Percentiles rank a stretch among this genome's conserved stretches.
Conservation (phyloP, 306 rosid genomes). For the Cicer judaicum region DNA sequence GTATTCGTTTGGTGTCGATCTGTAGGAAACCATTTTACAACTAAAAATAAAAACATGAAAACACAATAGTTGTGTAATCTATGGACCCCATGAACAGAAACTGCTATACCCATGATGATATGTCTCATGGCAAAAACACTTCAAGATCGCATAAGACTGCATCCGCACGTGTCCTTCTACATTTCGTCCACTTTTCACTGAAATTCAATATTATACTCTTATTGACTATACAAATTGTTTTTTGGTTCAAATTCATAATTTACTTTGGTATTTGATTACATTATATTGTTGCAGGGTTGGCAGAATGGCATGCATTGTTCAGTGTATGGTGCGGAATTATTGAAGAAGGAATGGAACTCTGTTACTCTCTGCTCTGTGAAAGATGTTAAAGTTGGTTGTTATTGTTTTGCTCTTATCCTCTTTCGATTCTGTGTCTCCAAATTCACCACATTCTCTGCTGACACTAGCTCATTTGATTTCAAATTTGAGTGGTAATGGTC, state of each 20-base stretch:
- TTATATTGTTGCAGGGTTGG: conserved; percentile 52
- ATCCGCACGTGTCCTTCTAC: conserved; percentile 56
- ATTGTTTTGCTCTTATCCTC: conserved; percentile 42
- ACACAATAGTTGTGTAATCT: conserved; percentile 19
- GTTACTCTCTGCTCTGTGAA: conserved; percentile 42
- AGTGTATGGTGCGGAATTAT: conserved; percentile 43
- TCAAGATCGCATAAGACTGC: conserved; percentile 50
- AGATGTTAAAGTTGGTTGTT: conserved; percentile 42
- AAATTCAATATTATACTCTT: conserved; percentile 45
- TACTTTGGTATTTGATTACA: conserved; percentile 21
- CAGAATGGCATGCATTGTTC: conserved; percentile 72
- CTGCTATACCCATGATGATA: conserved; percentile 67
- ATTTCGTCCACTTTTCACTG: conserved; percentile 53
- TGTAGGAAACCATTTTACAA: not conserved
- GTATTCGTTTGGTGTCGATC: not conserved
- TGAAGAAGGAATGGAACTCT: conserved; percentile 53
- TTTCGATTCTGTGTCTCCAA: conserved; percentile 31
- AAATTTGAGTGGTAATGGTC: not conserved
- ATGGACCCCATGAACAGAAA: conserved; percentile 61
- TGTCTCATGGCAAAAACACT: conserved; percentile 56
- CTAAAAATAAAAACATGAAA: not conserved
- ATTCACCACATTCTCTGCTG: conserved; percentile 37
- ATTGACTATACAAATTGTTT: not conserved
- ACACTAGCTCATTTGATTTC: conserved; percentile 16
- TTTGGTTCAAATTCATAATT: conserved; percentile 16